phyloP scores from a whole-genome alignment of 257 asterid genomes.

The Ilex aquifolium region DNA sequence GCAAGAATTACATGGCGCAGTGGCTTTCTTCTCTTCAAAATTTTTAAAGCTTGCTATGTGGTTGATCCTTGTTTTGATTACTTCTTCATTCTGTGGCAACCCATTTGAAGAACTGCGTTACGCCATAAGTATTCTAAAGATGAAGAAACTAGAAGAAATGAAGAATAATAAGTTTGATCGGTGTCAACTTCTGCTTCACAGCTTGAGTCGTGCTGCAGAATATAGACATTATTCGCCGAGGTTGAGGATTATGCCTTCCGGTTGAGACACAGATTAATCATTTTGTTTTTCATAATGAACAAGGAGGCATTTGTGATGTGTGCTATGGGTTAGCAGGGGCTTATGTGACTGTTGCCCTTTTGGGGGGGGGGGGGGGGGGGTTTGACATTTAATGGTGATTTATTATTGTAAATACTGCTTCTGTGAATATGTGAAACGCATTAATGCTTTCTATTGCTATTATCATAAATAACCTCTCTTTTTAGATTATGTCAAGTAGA shows the following conservation, averaged over 20 bases:
- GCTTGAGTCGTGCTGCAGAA: not conserved
- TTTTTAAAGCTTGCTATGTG: conserved; percentile 39
- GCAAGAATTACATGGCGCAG: conserved; percentile 64
- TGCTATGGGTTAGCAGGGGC: conserved; percentile 16
- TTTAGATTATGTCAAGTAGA: too few relatives aligned
- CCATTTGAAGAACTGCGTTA: not conserved
- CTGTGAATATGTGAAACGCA: too few relatives aligned
- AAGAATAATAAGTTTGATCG: conserved; percentile 11
- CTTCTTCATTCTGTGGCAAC: too few relatives aligned
- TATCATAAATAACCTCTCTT: too few relatives aligned
- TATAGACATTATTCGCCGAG: conserved; percentile 5
- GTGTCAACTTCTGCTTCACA: not conserved
- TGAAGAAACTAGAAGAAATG: not conserved
- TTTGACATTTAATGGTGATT: conserved; percentile 18
- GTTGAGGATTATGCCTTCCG: not conserved
- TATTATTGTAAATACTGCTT: conserved; percentile 23
- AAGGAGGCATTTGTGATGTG: conserved; percentile 2
- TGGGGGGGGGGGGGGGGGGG: not conserved
- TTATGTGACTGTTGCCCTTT: not conserved
- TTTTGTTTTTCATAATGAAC: not conserved
- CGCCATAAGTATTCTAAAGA: not conserved
- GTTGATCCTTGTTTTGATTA: conserved; percentile 3
- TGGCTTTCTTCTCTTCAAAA: conserved; percentile 81
- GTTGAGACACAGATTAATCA: conserved; percentile 1
- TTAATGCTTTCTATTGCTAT: too few relatives aligned